These are phyloP conservation scores for Penicillium fuscoglaucum DNA, from an alignment of 2,329 filamentous ascomycete genomes.

Conservation along the genomic window DNA sequence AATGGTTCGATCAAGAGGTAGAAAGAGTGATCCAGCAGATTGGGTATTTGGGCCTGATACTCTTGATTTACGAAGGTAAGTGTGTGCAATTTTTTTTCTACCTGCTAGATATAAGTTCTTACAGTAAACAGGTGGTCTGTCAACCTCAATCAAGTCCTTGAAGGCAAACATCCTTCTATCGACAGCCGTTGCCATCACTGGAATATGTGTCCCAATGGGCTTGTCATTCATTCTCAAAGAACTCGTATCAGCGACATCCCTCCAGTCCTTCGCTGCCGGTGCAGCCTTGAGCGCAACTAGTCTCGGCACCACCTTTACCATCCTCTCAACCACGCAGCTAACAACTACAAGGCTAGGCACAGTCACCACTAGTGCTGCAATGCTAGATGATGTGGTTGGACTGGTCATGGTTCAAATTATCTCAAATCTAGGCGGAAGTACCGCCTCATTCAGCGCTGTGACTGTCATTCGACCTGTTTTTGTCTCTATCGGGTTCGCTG, in stretches of 20 bases:
- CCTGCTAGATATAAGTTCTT: neutral
- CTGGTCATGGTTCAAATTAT: conserved; percentile 77
- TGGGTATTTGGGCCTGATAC: conserved; percentile 71
- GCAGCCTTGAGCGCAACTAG: conserved; percentile 73
- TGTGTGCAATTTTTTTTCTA: neutral
- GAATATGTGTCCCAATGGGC: conserved; percentile 63
- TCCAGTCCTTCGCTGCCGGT: conserved; percentile 71
- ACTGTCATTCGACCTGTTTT: conserved; percentile 54
- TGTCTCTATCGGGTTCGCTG: conserved; percentile 46
- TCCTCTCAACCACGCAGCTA: conserved; percentile 62
- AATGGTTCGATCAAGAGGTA: conserved; percentile 55
- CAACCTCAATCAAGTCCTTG: conserved; percentile 49
- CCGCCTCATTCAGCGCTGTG: conserved; percentile 35
- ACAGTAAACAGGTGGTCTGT: conserved; percentile 27
- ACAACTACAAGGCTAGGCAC: conserved; percentile 57
- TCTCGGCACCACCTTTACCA: conserved; percentile 68
- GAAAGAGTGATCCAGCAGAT: conserved; percentile 63
- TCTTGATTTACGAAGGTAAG: conserved; percentile 69
- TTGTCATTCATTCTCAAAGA: conserved; percentile 62
- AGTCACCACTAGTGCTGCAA: conserved; percentile 54
- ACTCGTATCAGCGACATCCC: conserved; percentile 50
- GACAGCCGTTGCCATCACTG: conserved; percentile 62
- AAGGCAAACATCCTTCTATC: conserved; percentile 63
- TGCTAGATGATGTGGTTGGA: conserved; percentile 45
- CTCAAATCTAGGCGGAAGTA: conserved; percentile 58